phyloP scores from a whole-genome alignment of 306 rosid species.

The Acmispon strigosus region DNA sequence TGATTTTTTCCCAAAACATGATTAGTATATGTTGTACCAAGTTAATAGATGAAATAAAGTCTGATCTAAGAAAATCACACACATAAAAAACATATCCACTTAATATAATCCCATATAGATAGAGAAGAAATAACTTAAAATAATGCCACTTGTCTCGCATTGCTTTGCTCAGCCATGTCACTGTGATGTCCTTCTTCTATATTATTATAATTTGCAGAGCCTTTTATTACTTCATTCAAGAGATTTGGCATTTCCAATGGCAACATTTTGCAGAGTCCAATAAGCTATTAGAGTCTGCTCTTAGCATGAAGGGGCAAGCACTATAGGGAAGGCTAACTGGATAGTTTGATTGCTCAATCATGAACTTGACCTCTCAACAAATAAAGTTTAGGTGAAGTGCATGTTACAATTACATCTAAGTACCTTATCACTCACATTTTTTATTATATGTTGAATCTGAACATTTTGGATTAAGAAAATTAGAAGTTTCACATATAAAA shows the following conservation, averaged over 20 bases:
- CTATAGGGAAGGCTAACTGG: not conserved
- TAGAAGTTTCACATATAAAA: not conserved
- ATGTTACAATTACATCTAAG: not conserved
- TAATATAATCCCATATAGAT: no score
- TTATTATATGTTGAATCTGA: not conserved
- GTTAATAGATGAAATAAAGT: constrained; percentile 1
- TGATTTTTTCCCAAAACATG: constrained; percentile 3
- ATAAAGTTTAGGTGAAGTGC: constrained; percentile 5
- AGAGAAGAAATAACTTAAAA: not conserved
- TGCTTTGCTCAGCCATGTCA: constrained; percentile 24
- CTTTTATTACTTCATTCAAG: constrained; percentile 24
- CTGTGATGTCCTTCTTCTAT: constrained; percentile 10
- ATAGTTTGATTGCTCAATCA: constrained; percentile 32
- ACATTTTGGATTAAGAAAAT: not conserved
- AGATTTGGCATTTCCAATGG: constrained; percentile 34
- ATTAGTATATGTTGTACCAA: constrained; percentile 5
- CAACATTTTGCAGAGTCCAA: constrained; percentile 21
- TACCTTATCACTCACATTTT: constrained; percentile 12
- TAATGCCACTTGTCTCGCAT: constrained; percentile 21
- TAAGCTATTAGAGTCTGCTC: not conserved
- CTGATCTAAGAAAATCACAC: no score
- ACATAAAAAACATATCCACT: no score
- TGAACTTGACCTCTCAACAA: constrained; percentile 8
- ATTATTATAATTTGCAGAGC: not conserved
- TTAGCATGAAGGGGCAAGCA: constrained; percentile 6